Evolutionary conservation across 2,329 filamentous ascomycete genomes (phyloP), one percentile per base, ranked within the genome.

Genomic region (Neospermospora avenae): DNA sequence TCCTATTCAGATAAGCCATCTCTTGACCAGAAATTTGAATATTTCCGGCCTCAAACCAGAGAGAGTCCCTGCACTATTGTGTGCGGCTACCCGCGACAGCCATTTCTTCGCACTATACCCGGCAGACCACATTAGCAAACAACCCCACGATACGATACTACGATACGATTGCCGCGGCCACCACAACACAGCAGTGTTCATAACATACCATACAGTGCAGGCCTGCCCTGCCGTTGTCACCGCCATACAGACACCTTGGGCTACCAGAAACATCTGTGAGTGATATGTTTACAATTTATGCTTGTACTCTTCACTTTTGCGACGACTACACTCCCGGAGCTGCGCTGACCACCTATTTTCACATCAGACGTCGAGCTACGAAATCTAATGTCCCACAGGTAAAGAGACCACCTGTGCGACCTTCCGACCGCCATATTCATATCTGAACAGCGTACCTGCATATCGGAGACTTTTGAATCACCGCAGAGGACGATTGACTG

Each of bases 351-450:
- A 59, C 57, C 48, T 45, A 60, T 41, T 20, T 18, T 55, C 48
- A 51, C 61, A 56, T 24, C 62, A 69, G 67, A 71, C 70, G 67
- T 69, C 64, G 57, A 68, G 49, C 57, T 61, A 59, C 59, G 51
- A 62, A 63, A 55, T 63, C 60, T 71, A 62, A 70, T 60, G 69
- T 72, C 68, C 64, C 68, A 69, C 70, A 69, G 66, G 66, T 68
- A 57, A 62, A 62, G 57, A 44, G 52, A 55, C 51, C 65, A 63
- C 63, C 68, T 71, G 70, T 72, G 67, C 68, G 60, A 72, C 70
- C 64, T 46, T 51, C 58, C 55, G 31, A 57, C 62, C 60, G 62
- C 59, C 60, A 55, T 61, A 65, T 63, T 51, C 54, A 56, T 64
- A 63, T 51, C 59, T 63, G 39, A 51, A 62, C 55, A 63, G 65